Conservation (phyloP, 352 stramenopile species). For the Globisporangium recalcitrans region DNA sequence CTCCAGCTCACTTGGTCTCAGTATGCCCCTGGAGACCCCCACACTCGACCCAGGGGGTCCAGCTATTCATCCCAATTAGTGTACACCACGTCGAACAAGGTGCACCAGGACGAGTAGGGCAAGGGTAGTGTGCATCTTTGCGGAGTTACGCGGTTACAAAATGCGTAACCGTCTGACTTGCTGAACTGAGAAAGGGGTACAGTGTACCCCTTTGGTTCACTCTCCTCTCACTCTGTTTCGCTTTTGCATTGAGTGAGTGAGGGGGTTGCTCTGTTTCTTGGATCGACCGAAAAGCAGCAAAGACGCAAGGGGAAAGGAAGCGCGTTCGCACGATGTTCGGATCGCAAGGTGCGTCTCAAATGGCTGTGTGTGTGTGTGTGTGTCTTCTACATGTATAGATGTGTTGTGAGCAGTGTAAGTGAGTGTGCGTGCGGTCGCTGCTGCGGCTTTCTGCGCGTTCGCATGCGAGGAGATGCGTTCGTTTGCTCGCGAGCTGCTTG, state of each 20-base stretch:
- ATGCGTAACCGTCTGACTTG: background rate
- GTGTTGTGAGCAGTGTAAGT: too few species aligned
- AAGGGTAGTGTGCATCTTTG: background rate
- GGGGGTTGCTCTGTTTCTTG: background rate
- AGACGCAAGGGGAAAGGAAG: background rate
- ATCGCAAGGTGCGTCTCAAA: conserved; percentile 19
- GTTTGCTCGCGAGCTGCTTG: background rate
- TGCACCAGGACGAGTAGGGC: background rate
- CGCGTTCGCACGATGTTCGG: conserved; percentile 19
- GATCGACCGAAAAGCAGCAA: background rate
- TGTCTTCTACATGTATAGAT: background rate
- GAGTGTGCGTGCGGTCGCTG: background rate
- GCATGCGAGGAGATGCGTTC: background rate
- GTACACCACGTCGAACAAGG: conserved; percentile 5
- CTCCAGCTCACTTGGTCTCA: conserved; percentile 50
- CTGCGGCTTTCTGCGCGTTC: background rate
- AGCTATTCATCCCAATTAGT: background rate
- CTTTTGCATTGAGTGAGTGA: background rate
- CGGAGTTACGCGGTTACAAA: background rate
- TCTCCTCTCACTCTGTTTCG: background rate
- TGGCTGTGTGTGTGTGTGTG: background rate
- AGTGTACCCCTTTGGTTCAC: background rate
- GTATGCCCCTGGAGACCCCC: conserved; percentile 38
- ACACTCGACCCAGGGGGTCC: conserved; percentile 12
- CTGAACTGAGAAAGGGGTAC: background rate